Evolutionary conservation across 495 filamentous ascomycete genomes (phyloP).

Genomic region (Hypoxylon cercidicola): DNA sequence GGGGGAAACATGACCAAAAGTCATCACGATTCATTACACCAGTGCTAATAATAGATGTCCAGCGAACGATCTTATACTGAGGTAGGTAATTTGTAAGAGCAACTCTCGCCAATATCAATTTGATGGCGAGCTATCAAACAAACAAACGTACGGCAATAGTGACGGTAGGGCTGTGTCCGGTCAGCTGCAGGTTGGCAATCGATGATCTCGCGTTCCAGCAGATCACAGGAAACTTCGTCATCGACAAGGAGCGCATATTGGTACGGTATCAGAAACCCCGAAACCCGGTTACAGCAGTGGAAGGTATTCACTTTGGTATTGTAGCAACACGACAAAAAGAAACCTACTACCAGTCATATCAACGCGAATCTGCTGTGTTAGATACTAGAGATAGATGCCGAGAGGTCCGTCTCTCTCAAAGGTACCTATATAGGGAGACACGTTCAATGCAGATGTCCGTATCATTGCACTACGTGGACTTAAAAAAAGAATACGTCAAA

Average conservation of each 20-base stretch:
- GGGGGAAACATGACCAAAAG: no score
- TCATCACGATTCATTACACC: no score
- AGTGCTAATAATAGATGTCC: not conserved
- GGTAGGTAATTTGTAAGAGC: not conserved
- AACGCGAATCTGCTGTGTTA: no score
- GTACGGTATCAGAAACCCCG: no score
- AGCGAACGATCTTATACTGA: not conserved
- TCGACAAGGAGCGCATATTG: conserved; percentile 8
- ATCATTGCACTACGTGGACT: not conserved
- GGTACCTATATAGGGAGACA: not conserved
- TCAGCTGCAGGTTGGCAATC: conserved; percentile 30
- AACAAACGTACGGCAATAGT: conserved; percentile 5
- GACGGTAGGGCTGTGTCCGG: conserved; percentile 25
- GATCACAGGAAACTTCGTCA: conserved; percentile 17
- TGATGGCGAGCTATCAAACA: conserved; percentile 7
- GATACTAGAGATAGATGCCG: no score
- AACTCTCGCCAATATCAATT: not conserved
- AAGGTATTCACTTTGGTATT: no score
- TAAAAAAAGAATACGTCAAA: conserved; percentile 18
- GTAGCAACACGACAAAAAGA: no score
- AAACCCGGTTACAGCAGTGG: no score
- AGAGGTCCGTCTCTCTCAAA: no score
- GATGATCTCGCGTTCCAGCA: conserved; percentile 36
- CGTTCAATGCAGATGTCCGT: not conserved
- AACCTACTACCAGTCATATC: no score